A percentile compares a stretch with the other conserved stretches of the same genome.
phyloP scores from a whole-genome alignment of 352 stramenopile genomes.

The Pythium scleroteichum region DNA sequence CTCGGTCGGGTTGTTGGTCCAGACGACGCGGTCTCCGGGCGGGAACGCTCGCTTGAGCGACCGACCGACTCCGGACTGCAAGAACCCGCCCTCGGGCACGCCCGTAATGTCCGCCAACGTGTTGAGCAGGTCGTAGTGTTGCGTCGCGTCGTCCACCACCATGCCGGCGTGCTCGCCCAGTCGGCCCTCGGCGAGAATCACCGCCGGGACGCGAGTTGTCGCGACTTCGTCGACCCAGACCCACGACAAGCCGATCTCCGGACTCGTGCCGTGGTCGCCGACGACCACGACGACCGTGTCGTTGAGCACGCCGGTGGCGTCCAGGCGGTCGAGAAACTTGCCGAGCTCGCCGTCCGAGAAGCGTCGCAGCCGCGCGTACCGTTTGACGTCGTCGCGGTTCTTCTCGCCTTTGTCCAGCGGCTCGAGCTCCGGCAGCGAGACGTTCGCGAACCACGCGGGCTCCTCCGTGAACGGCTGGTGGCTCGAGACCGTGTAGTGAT shows the following conservation, averaged over 20 bases:
- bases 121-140: constrained; percentile 28
- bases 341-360: constrained; percentile 49
- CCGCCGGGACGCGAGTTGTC: constrained; percentile 23
- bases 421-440: constrained; percentile 35
- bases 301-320: constrained; percentile 39
- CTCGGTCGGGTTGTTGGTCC: constrained; percentile 52
- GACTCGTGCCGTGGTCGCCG: constrained; percentile 49
- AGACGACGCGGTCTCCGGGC: constrained; percentile 38
- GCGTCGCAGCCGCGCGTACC: constrained; percentile 47
- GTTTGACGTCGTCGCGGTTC: constrained; percentile 11
- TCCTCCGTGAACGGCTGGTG: constrained; percentile 38
- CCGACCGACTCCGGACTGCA: constrained; percentile 23
- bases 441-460: constrained; percentile 38
- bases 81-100: constrained; percentile 20
- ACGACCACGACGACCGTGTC: constrained; percentile 55
- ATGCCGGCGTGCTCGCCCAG: constrained; percentile 13
- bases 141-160: constrained; percentile 17
- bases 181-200: constrained; percentile 22
- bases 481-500: constrained; percentile 60
- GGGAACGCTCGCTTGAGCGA: constrained; percentile 41
- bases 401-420: constrained; percentile 15
- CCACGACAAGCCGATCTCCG: constrained; percentile 26
- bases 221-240: constrained; percentile 27
- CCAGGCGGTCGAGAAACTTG: constrained; percentile 59
- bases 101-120: constrained; percentile 27